Evolutionary conservation across 768 basidiomycete genomes (phyloP).

Genomic region (Boletales sp.): DNA sequence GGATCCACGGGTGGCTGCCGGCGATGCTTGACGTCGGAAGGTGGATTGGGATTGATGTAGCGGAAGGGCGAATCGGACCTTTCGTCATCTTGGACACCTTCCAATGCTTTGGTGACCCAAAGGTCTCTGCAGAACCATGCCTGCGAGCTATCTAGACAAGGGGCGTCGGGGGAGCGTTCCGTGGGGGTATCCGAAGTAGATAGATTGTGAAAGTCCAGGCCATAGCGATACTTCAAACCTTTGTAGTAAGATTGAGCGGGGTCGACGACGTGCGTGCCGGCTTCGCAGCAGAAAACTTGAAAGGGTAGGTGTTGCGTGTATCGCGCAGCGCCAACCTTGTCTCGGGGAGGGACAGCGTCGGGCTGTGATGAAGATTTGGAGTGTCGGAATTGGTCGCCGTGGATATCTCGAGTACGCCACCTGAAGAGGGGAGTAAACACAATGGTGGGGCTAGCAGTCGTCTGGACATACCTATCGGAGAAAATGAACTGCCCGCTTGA

Average conservation of each 20-base stretch:
- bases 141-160: conserved; percentile 93
- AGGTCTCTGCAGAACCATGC: conserved; percentile 98
- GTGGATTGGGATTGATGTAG: conserved; percentile 7
- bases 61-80: conserved; percentile 15
- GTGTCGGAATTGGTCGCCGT: conserved; percentile 96
- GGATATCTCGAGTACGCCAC: conserved; percentile 97
- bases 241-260: conserved; percentile 95
- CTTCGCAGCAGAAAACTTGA: conserved; percentile 98
- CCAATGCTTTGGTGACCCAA: conserved; percentile 86
- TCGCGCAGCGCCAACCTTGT: conserved; percentile 72
- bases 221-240: conserved; percentile 81
- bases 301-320: conserved; percentile 94
- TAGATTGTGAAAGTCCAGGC: conserved; percentile 77
- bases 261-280: conserved; percentile 95
- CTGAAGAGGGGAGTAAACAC: conserved; percentile 34
- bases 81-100: conserved; percentile 61
- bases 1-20: conserved; percentile 45
- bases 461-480: conserved; percentile 75
- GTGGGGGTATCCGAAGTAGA: conserved; percentile 53
- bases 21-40: conserved; percentile 31
- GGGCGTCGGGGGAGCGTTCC: conserved; percentile 68
- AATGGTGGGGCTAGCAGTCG: background rate
- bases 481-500: conserved; percentile 97
- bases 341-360: conserved; percentile 90
- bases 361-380: conserved; percentile 90